These are phyloP conservation scores for Amanita molliuscula DNA, from an alignment of 768 basidiomycete genomes.

Conservation along the genomic window DNA sequence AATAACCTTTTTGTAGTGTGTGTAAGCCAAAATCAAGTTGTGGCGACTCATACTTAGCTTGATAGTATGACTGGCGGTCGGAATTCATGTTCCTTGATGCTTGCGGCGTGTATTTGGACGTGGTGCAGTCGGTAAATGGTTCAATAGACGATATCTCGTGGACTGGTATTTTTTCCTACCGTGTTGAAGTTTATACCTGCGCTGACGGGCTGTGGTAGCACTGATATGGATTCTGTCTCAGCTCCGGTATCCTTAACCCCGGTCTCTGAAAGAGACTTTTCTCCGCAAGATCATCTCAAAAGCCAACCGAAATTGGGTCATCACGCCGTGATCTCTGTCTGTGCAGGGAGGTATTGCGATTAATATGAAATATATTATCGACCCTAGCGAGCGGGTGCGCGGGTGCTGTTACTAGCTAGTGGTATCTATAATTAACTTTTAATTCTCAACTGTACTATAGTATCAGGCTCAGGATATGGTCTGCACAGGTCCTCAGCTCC, in stretches of 20 bases:
- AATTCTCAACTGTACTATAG: no score
- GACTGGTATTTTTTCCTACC: conserved; percentile 36
- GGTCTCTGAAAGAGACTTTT: conserved; percentile 42
- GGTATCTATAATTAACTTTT: no score
- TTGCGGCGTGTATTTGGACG: conserved; percentile 23
- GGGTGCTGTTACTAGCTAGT: no score
- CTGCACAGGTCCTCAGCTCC: no score
- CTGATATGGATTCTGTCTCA: conserved; percentile 32
- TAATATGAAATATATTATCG: neutral
- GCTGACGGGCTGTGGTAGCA: conserved; percentile 21
- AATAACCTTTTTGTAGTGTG: no score
- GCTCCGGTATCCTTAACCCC: conserved; percentile 24
- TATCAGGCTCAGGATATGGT: no score
- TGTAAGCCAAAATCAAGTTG: no score
- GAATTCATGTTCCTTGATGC: conserved; percentile 8
- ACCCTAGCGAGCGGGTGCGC: no score
- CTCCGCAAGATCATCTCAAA: conserved; percentile 39
- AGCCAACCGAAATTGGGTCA: conserved; percentile 41
- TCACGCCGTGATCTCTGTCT: conserved; percentile 45
- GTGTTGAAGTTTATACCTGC: neutral
- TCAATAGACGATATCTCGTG: conserved; percentile 33
- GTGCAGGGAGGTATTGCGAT: conserved; percentile 23
- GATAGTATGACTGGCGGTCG: no score
- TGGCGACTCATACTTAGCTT: no score
- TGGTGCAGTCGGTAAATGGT: conserved; percentile 28